Evolutionary conservation across 1,139 yeast species (phyloP), one percentile per base, ranked within the genome.

Genomic region (Hansenula anomala): DNA sequence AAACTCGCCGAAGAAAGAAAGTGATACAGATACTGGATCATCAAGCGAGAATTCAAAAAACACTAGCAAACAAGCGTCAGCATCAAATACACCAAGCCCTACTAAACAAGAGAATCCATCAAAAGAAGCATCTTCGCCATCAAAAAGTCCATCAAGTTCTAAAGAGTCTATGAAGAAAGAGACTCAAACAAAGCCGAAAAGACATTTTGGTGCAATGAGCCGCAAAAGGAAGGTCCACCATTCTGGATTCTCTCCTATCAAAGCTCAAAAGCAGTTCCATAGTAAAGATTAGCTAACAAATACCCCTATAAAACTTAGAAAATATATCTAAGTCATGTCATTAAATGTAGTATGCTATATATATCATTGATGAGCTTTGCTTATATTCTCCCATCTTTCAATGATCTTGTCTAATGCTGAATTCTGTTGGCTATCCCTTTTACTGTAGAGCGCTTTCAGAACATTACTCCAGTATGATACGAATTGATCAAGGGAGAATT

Each of bases 391-490:
- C 82, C 82, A 77, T 38, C 77, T 52, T 11, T 56, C 48, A 0
- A 61, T 50, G 13, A 76, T 54, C 30, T 51, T 34, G n/a, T 50
- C 52, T 39, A 77, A 54, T 4, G 78, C 73, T 2, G 49, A 45
- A 28, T 61, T 60, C 40, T 76, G 78, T 0, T 42, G 35, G 1
- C 49, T 56, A 34, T 60, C 62, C 60, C 77, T 64, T 32, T 66
- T 67, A 9, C 47, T 46, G 49, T 76, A 78, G n/a, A 78, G 53
- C 2, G 58, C 55, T 4, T 47, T 47, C 41, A 81, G 59, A 0
- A 74, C 59, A 4, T 57, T 55, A 3, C 59, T 46, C 92, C 92
- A 84, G 48, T 75, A 74, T 1, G 56, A 56, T 6, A 69, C 56
- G 49, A 82, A 79, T 16, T 55, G 59, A 1, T 36, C 36, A 18